Evolutionary conservation across 345 rosid species (phyloP), one percentile per base, ranked within the genome.

Genomic region (Salix exigua): DNA sequence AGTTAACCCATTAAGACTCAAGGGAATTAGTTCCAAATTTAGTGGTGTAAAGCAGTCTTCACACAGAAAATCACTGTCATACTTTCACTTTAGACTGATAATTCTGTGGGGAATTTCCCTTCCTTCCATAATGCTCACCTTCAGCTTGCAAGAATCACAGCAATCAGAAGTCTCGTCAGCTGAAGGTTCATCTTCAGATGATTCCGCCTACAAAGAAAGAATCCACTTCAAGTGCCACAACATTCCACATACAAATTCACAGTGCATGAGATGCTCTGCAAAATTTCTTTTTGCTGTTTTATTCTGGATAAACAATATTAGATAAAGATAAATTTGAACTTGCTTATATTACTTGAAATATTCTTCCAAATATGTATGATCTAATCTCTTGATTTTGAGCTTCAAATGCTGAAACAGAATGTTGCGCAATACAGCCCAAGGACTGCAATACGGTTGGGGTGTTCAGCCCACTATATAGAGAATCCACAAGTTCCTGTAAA

Each of bases 391-490:
- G 84, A 75, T 87, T 84, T 76, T 83, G 85, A 80, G 78, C 80
- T 79, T 89, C 97, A 78, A 85, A 91, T 73, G 85, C 80, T 50
- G 79, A 82, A 73, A 86, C 85, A 73, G 91, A 91, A 83, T 84
- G 84, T 81, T 89, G 96, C 16, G 93, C 87, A 77, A 88, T 82
- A 83, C 96, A 90, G 64, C 97, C 98, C 91, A 95, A 79, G 68
- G 99, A 93, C 82, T 95, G 96, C 87, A 95, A 85, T 75, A 83
- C 84, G 66, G 99, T 91, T 73, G 99, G 92, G 78, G 86, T 79
- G 70, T 93, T 88, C 76, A 35, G 64, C 78, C 94, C 90, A 62
- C 79, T 46, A 72, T 78, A 84, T 73, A 95, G 83, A 82, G 90
- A 88, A 83, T 83, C 83, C 75, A 87, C 86, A 82, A 95, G 91